Evolutionary conservation across 1,284 basidiomycete species (phyloP).

Genomic region (Ganoderma leucocontextum): DNA sequence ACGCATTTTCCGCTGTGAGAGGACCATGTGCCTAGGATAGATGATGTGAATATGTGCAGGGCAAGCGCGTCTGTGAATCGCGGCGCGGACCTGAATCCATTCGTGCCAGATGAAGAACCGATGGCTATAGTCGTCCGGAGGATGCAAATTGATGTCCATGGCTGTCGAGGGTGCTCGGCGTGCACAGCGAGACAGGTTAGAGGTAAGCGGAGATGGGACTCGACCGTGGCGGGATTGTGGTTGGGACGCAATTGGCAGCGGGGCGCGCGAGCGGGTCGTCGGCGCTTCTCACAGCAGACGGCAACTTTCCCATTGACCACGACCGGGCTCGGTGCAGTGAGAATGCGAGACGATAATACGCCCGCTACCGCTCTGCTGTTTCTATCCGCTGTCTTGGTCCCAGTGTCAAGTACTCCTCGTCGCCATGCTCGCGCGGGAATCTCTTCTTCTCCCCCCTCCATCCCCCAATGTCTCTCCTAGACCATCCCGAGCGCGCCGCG

Average conservation of each 20-base stretch:
- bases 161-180: not conserved
- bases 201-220: slow-evolving; percentile 17
- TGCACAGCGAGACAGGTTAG: slow-evolving; percentile 6
- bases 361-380: slow-evolving; percentile 39
- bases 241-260: slow-evolving; percentile 24
- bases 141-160: slow-evolving; percentile 68
- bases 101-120: slow-evolving; percentile 89
- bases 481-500: slow-evolving; percentile 30
- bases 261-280: slow-evolving; percentile 24
- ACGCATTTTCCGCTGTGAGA: slow-evolving; percentile 76
- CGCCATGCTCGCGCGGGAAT: slow-evolving; percentile 27
- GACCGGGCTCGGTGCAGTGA: slow-evolving; percentile 33
- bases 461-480: slow-evolving; percentile 32
- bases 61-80: slow-evolving; percentile 8
- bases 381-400: slow-evolving; percentile 39
- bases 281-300: slow-evolving; percentile 35
- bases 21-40: slow-evolving; percentile 72
- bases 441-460: slow-evolving; percentile 21
- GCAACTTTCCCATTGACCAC: slow-evolving; percentile 29
- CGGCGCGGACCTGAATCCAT: slow-evolving; percentile 71
- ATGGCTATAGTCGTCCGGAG: slow-evolving; percentile 80
- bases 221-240: slow-evolving; percentile 22
- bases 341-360: slow-evolving; percentile 32
- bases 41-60: slow-evolving; percentile 26
- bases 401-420: slow-evolving; percentile 34